These are phyloP conservation scores for Clonostachys sp. DNA, from an alignment of 2,329 filamentous ascomycete species.

Conservation along the genomic window DNA sequence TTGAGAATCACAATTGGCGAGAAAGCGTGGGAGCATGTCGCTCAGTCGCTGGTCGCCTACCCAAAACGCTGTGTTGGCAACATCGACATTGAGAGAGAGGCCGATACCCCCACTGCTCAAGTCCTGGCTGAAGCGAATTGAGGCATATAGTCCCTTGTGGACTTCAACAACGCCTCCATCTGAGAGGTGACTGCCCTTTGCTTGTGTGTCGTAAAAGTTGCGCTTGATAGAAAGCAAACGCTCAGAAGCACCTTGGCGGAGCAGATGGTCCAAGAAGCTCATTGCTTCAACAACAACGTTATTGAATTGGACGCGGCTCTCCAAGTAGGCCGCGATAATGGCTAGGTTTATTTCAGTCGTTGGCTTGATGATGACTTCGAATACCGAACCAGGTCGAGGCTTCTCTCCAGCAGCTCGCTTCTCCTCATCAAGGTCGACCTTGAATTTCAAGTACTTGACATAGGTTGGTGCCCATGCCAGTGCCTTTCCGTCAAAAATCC, in stretches of 20 bases:
- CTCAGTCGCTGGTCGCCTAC: constrained; percentile 31
- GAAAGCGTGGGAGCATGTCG: constrained; percentile 26
- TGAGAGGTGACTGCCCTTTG: constrained; percentile 50
- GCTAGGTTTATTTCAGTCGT: constrained; percentile 67
- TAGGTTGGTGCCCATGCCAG: constrained; percentile 67
- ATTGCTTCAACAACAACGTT: constrained; percentile 71
- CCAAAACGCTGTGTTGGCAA: constrained; percentile 92
- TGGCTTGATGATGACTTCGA: constrained; percentile 57
- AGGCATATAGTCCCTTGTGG: constrained; percentile 85
- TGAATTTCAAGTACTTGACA: constrained; percentile 46
- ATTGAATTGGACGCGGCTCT: constrained; percentile 54
- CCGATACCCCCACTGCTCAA: constrained; percentile 45
- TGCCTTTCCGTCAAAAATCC: constrained; percentile 79
- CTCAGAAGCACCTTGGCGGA: constrained; percentile 73
- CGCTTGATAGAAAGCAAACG: constrained; percentile 70
- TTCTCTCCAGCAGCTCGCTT: background rate
- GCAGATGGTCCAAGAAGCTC: constrained; percentile 85
- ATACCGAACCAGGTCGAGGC: constrained; percentile 17
- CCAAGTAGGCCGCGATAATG: constrained; percentile 62
- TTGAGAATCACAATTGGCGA: constrained; percentile 18
- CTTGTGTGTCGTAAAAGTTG: constrained; percentile 67
- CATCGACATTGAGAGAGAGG: constrained; percentile 82
- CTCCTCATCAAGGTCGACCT: constrained; percentile 64
- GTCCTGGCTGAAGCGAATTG: constrained; percentile 68
- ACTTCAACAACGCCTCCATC: constrained; percentile 59